Evolutionary conservation across 768 basidiomycete species (phyloP).

Genomic region (Cubamyces sp.): DNA sequence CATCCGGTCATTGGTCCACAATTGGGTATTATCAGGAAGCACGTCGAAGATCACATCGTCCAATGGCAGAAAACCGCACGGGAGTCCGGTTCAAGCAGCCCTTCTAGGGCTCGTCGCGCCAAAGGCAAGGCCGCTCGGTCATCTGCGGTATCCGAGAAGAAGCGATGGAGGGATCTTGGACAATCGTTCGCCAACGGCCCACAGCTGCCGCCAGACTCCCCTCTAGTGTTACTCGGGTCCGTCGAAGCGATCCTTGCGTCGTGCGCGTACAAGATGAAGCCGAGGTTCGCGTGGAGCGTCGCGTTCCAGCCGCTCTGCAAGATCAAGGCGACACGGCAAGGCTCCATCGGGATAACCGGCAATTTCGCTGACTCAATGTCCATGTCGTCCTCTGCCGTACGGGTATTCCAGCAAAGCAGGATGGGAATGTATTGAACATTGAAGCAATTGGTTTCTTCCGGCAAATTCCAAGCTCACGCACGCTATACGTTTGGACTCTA

Average conservation of each 20-base stretch:
- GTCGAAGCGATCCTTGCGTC: slow-evolving; percentile 42
- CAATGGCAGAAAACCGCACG: slow-evolving; percentile 2
- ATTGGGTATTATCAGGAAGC: slow-evolving; percentile 40
- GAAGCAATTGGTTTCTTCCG: too few relatives aligned
- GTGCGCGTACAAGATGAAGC: slow-evolving; percentile 46
- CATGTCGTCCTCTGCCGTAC: slow-evolving; percentile 11
- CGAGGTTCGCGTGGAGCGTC: slow-evolving; percentile 53
- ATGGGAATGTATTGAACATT: slow-evolving; percentile 3
- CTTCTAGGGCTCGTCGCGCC: not conserved
- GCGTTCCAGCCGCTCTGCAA: slow-evolving; percentile 55
- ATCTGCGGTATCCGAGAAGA: not conserved
- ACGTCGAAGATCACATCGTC: slow-evolving; percentile 14
- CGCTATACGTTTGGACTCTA: too few relatives aligned
- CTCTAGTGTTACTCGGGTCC: not conserved
- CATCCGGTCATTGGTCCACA: slow-evolving; percentile 36
- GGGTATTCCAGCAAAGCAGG: slow-evolving; percentile 23
- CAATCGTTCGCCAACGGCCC: slow-evolving; percentile 18
- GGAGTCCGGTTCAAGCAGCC: not conserved
- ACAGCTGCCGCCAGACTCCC: not conserved
- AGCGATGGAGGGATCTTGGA: slow-evolving; percentile 15
- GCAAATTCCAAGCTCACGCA: too few relatives aligned
- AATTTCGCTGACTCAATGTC: slow-evolving; percentile 28
- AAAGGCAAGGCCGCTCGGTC: not conserved
- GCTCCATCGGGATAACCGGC: slow-evolving; percentile 18
- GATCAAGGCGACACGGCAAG: slow-evolving; percentile 55